Evolutionary conservation across 164 flowering plant genomes (phyloP).

Genomic region (Annona squamosa): DNA sequence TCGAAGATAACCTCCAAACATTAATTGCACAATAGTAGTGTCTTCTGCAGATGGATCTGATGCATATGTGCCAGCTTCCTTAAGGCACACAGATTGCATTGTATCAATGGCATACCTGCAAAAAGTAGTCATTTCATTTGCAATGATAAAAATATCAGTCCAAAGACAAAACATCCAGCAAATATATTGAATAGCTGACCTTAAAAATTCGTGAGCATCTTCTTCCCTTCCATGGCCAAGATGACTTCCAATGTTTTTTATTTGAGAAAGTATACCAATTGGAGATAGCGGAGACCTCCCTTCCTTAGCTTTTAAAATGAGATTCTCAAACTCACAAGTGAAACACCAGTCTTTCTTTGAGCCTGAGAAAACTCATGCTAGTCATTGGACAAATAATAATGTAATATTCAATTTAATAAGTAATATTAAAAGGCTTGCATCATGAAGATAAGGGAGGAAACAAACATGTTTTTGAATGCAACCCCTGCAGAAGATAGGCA

Average conservation of each 20-base stretch:
- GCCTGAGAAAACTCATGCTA: constrained; percentile 35
- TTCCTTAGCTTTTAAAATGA: constrained; percentile 59
- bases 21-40: constrained; percentile 67
- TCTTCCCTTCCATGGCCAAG: constrained; percentile 50
- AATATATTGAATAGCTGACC: constrained; percentile 30
- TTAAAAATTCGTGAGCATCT: constrained; percentile 95
- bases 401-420: not conserved
- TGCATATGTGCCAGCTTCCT: constrained; percentile 44
- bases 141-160: not conserved
- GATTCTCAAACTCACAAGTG: constrained; percentile 75
- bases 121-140: constrained; percentile 1
- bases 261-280: constrained; percentile 43
- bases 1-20: constrained; percentile 90
- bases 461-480: constrained; percentile 72
- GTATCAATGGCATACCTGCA: constrained; percentile 74
- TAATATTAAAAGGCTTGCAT: not conserved
- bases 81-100: constrained; percentile 80
- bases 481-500: constrained; percentile 74
- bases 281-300: constrained; percentile 70
- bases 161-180: not conserved
- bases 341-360: constrained; percentile 74
- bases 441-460: constrained; percentile 10
- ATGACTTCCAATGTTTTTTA: constrained; percentile 38
- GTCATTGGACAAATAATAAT: not conserved
- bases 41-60: constrained; percentile 45